Base-by-base conservation (phyloP, 345 rosid genomes). In the Moringa oleifera region DNA sequence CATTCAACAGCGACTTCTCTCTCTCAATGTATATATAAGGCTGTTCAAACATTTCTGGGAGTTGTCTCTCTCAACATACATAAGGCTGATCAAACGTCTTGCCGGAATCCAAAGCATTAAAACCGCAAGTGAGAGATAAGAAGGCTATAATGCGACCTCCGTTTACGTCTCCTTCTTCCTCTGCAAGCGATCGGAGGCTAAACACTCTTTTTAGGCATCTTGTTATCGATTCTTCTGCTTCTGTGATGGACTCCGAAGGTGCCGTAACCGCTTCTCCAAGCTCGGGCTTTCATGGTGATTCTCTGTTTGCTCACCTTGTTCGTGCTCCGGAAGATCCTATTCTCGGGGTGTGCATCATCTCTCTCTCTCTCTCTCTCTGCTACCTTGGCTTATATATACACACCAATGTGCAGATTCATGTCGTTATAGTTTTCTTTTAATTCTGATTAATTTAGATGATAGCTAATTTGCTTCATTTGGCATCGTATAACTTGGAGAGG, bases 301-400 rank as follows among this genome's bases (percentile, higher is more conserved):
- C 97, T 56, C 90, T 85, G 67, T 88, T 90, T 79, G 64, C 81
- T 57, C 90, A 83, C 75, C 80, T 91, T 20, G 85, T 79, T 72
- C 89, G 76, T 63, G 97, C 81, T 64, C 97, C 97, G 18, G 97
- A 88, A 70, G 97, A 91, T 83, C 88, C 96, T 28, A 91, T 84
- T 67, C 91, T 91, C 60, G 97, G 93, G 76, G 93, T 89, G 78
- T 53, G 19, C 31, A 56, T 33, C 54, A 59, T 55, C 62, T 59
- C 62, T 75, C 41, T 61, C 25, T 6, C 21, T 58, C 55, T 64
- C 8, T 17, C 57, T 7, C 13, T 55, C 6, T 55, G n/a, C n/a
- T n/a, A n/a, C n/a, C n/a, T n/a, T n/a, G n/a, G n/a, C n/a, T n/a
- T n/a, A n/a, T n/a, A n/a, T n/a, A n/a, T n/a, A n/a, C n/a, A n/a